Evolutionary conservation across 1,139 yeast genomes (phyloP).

Genomic region (Geotrichum bryndzae): DNA sequence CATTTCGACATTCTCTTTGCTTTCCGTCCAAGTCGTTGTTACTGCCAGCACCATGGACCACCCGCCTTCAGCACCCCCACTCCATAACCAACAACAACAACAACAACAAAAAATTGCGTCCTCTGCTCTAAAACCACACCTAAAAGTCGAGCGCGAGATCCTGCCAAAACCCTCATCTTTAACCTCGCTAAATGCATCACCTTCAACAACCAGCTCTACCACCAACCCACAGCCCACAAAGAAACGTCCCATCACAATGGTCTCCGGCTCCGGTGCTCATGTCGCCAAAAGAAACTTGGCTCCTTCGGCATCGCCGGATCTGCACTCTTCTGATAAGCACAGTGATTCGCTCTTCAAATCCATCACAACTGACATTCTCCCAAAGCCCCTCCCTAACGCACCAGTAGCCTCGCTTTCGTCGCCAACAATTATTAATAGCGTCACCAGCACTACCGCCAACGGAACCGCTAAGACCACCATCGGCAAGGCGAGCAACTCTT

Average conservation of each 20-base stretch:
- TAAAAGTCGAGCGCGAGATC: neutral
- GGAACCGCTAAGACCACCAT: neutral
- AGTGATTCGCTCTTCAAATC: neutral
- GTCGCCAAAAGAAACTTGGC: neutral
- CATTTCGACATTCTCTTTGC: neutral
- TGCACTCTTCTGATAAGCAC: neutral
- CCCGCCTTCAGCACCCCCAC: neutral
- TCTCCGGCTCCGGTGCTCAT: neutral
- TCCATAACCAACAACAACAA: neutral
- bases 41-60: neutral
- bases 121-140: neutral
- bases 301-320: neutral
- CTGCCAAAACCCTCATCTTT: neutral
- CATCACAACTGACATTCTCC: neutral
- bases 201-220: neutral
- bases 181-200: neutral
- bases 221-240: neutral
- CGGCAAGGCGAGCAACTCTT: neutral
- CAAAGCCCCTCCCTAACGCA: neutral
- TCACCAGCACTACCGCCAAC: neutral
- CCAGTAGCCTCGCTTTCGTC: neutral
- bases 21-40: neutral
- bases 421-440: too few species aligned
- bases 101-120: neutral
- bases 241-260: constrained; percentile 2